phyloP scores from a whole-genome alignment of 192 early-diverging fungal species.

The Coemansia sp. region DNA sequence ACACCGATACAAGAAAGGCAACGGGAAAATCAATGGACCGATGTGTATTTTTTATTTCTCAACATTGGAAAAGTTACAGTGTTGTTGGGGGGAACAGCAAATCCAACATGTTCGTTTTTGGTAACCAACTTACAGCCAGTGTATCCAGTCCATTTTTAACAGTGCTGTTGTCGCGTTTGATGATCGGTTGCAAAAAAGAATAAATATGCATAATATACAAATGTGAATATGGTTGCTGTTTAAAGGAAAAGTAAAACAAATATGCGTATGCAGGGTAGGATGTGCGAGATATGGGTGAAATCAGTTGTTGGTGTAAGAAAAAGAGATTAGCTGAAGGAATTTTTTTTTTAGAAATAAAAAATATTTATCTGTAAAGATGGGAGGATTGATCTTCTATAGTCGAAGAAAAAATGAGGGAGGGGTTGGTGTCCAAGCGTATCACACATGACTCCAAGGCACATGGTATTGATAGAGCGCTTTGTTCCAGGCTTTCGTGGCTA shows the following conservation, averaged over 20 bases:
- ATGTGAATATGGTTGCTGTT: neutral
- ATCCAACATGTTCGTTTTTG: neutral
- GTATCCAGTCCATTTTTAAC: neutral
- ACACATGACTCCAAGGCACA: too few relatives aligned
- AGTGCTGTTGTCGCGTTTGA: neutral
- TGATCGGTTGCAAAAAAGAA: neutral
- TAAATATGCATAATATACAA: neutral
- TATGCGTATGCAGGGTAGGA: neutral
- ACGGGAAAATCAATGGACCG: neutral
- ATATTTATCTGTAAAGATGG: too few relatives aligned
- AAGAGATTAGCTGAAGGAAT: neutral
- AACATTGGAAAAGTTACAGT: neutral
- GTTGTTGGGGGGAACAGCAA: neutral
- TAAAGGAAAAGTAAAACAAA: neutral
- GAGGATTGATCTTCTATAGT: too few relatives aligned
- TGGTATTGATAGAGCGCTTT: too few relatives aligned
- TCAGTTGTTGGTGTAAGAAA: neutral
- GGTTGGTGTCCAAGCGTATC: too few relatives aligned
- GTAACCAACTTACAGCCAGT: neutral
- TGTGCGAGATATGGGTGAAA: neutral
- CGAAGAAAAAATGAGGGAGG: too few relatives aligned
- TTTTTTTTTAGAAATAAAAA: too few relatives aligned
- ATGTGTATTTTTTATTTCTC: neutral
- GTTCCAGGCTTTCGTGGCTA: too few relatives aligned
- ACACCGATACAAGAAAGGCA: neutral